Base-by-base conservation (phyloP, 352 stramenopile genomes). In the Pythium sukuiense region DNA sequence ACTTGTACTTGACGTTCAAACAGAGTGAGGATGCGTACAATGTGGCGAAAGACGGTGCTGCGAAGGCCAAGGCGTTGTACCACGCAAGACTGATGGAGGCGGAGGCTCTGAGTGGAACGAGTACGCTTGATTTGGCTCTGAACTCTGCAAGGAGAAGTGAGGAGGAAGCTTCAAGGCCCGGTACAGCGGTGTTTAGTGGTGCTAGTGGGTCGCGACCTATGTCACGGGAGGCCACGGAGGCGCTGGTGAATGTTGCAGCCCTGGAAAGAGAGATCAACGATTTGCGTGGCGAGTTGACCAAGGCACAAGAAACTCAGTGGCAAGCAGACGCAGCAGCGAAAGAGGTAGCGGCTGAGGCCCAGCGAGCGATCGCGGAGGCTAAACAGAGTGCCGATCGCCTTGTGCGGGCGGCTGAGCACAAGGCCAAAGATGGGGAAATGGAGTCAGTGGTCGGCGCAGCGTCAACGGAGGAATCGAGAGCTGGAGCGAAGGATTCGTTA, bases 1-100 rank as follows among this genome's bases (percentile, higher is more conserved):
- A 90, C 24, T 64, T 89, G 35, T 94, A 94, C 45, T 26, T 90
- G 24, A 71, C 73, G 24, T 94, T 94, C 73, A 92, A 94, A 65
- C 71, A 75, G n/a, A 72, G 69, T 8, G 85, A 94, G 43, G 81
- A 83, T 2, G 71, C 69, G 16, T 87, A 76, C 53, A 85, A 76
- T 16, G 20, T 37, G 11, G 59, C 79, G 20, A 90, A 90, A 67
- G 54, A 76, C 6, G 26, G 63, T 0, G 70, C 87, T 1, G 20
- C 65, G 7, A 50, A 59, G 46, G 58, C 84, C 26, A 90, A 89
- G 60, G 70, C 65, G n/a, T 37, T 59, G 35, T 84, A 94, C 63
- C 78, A 76, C 12, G 70, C 72, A 12, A 62, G 69, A 7, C 72
- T 85, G 3, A 60, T 83, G 0, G 74, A 83, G 46, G 69, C 84